phyloP scores from a whole-genome alignment of 306 rosid species.

The Erythrophleum fordii region DNA sequence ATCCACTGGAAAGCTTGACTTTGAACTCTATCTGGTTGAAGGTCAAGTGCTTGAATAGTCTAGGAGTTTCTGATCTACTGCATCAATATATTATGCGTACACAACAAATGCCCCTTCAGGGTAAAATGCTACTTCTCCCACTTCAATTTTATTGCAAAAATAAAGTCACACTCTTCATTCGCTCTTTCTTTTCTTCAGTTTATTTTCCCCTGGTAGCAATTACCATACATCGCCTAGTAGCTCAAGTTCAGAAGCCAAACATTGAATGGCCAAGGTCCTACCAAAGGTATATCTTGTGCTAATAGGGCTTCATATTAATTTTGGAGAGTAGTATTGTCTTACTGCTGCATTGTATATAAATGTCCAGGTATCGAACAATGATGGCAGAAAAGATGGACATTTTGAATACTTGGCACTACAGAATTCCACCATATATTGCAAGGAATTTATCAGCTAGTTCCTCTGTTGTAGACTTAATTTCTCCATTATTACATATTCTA shows the following conservation, averaged over 20 bases:
- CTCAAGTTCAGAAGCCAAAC: constrained; percentile 91
- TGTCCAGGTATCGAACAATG: constrained; percentile 69
- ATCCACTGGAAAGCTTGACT: constrained; percentile 40
- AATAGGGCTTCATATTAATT: constrained; percentile 35
- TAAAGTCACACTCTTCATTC: constrained; percentile 31
- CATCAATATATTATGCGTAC: constrained; percentile 75
- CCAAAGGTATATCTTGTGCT: constrained; percentile 63
- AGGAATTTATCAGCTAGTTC: constrained; percentile 75
- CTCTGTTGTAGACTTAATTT: constrained; percentile 80
- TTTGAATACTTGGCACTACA: constrained; percentile 77
- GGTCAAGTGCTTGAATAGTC: constrained; percentile 84
- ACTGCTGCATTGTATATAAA: constrained; percentile 35
- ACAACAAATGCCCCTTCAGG: constrained; percentile 70
- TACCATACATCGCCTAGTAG: constrained; percentile 64
- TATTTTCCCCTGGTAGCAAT: constrained; percentile 73
- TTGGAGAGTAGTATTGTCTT: constrained; percentile 6
- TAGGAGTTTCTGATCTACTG: constrained; percentile 75
- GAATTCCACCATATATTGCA: constrained; percentile 70
- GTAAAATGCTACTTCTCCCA: constrained; percentile 51
- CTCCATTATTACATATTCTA: constrained; percentile 79
- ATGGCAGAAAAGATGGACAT: constrained; percentile 68
- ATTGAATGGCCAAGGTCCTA: constrained; percentile 94
- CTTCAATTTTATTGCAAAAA: constrained; percentile 20
- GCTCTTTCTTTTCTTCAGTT: constrained; percentile 51
- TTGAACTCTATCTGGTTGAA: constrained; percentile 41